Evolutionary conservation across 805 yeast genomes (phyloP).

Genomic region (Suhomyces sp.): DNA sequence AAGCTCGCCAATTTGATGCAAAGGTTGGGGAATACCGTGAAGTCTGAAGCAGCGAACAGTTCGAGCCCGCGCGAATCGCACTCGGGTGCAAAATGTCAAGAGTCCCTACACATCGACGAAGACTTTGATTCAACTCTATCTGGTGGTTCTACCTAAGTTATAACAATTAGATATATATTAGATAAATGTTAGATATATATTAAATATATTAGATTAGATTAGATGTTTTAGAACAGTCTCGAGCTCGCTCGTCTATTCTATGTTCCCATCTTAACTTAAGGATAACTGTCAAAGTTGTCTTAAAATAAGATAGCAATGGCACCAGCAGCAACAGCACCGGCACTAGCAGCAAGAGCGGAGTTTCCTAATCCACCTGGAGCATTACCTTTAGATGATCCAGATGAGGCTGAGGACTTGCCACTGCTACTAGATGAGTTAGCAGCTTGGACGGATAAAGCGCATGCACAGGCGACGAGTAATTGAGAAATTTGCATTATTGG

Average conservation of each 20-base stretch:
- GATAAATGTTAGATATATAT: too few species aligned
- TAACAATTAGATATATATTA: too few species aligned
- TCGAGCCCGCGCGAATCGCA: background rate
- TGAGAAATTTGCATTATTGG: conserved; percentile 18
- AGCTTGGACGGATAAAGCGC: conserved; percentile 20
- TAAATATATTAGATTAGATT: too few species aligned
- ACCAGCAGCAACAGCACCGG: conserved; percentile 11
- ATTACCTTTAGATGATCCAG: background rate
- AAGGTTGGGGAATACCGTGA: background rate
- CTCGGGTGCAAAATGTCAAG: background rate
- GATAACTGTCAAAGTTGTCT: background rate
- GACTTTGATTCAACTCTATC: background rate
- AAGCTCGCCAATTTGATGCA: background rate
- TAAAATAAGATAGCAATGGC: conserved; percentile 10
- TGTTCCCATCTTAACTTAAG: background rate
- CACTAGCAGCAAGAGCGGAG: conserved; percentile 9
- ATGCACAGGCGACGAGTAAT: conserved; percentile 14
- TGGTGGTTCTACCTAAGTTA: background rate
- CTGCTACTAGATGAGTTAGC: conserved; percentile 17
- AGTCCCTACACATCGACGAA: background rate
- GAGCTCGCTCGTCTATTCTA: background rate
- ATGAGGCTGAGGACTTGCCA: conserved; percentile 5
- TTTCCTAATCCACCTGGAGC: conserved; percentile 14
- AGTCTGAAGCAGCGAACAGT: background rate
- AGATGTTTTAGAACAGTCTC: background rate